Base-by-base conservation (phyloP, 306 rosid genomes). In the Quercus engelmannii region DNA sequence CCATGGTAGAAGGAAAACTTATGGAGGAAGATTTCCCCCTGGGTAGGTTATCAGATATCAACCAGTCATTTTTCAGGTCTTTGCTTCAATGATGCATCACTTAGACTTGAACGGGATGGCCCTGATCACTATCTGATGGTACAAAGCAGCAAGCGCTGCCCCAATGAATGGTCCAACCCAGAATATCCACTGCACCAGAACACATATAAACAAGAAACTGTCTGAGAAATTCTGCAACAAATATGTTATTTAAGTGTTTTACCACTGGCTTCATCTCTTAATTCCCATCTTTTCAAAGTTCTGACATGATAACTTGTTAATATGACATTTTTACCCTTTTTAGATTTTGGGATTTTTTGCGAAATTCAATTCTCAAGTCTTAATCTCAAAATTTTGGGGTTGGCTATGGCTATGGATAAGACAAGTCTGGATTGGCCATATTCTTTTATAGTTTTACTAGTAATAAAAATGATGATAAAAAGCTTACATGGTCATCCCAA, bases 401-500 rank as follows among this genome's bases (percentile, higher is more conserved):
- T 1, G 12, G 46, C 46, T 41, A 41, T 41, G 11, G 46, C 11
- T 8, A 8, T 41, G 46, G 46, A 41, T 41, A 41, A 41, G 46
- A 8, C 46, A 2, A 41, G 46, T 8, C 46, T 2, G 46, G 46
- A 41, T 41, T 3, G 3, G 46, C 46, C 46, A 41, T 3, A 41
- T 41, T 41, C 46, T 41, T 41, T 41, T 41, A 8, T 12, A 49
- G 54, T 49, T 49, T 49, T 12, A 49, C 54, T 10, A 3, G 15
- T 49, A 49, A 49, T 49, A 49, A 13, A 11, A 10, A 49, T 13
- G 46, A 49, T 49, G 54, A 49, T 49, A 49, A 5, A 28, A 63
- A 63, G 61, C 86, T 83, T 69, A 83, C 86, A 74, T 78, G 86
- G 35, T 78, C 33, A 74, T 78, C 70, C 86, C 86, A 83, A 69